Evolutionary conservation across 2,329 filamentous ascomycete genomes (phyloP).

Genomic region (Pseudogymnoascus sp.): DNA sequence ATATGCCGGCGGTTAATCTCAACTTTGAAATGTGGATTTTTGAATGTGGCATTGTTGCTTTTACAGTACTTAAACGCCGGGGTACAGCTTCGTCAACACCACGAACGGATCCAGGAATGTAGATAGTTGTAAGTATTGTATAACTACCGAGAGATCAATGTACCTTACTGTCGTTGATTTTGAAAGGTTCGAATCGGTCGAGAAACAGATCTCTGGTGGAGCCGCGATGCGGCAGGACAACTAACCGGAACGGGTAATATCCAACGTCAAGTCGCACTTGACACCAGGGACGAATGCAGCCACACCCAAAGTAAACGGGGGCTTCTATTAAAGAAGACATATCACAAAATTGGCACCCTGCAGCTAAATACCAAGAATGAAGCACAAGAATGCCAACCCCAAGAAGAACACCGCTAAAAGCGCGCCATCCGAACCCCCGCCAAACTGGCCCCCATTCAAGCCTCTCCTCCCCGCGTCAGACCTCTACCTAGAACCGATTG

Average conservation of each 20-base stretch:
- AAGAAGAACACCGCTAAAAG: constrained; percentile 1
- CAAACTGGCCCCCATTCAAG: constrained; percentile 54
- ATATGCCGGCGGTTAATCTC: not conserved
- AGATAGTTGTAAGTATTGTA: not conserved
- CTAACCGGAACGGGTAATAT: not conserved
- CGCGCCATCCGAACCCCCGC: constrained; percentile 23
- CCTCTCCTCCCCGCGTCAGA: constrained; percentile 47
- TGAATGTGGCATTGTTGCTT: not conserved
- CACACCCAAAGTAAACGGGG: not conserved
- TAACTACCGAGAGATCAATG: not conserved
- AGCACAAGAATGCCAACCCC: constrained; percentile 5
- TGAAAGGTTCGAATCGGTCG: not conserved
- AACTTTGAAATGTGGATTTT: not conserved
- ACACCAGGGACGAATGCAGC: not conserved
- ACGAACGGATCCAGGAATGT: not conserved
- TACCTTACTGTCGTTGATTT: not conserved
- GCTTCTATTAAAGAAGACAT: not conserved
- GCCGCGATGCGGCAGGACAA: not conserved
- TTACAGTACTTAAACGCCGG: not conserved
- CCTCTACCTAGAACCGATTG: constrained; percentile 43
- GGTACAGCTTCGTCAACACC: not conserved
- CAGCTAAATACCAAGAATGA: not conserved
- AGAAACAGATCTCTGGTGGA: not conserved
- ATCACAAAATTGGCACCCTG: not conserved
- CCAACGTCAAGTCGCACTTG: not conserved